A percentile compares a stretch with the other conserved stretches of the same genome.
phyloP scores from a whole-genome alignment of 2,329 filamentous ascomycete genomes.

The Xylariaceae sp. region DNA sequence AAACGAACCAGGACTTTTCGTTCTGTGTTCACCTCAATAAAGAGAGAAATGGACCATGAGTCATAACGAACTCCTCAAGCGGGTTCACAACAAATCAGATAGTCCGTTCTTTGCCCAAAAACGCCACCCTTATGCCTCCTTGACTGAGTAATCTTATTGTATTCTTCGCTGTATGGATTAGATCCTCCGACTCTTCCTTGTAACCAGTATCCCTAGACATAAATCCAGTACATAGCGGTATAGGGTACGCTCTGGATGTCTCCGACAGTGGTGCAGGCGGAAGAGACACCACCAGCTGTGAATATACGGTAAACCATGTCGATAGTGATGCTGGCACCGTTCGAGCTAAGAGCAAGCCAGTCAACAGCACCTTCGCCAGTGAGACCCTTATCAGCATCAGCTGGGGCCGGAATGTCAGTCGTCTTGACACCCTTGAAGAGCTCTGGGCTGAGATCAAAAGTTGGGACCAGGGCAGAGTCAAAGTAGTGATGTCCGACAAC shows the following conservation, averaged over 20 bases:
- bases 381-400: constrained; percentile 41
- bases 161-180: no score
- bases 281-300: constrained; percentile 48
- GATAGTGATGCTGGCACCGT: constrained; percentile 36
- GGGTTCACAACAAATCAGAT: not conserved
- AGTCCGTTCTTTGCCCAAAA: not conserved
- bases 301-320: constrained; percentile 50
- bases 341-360: constrained; percentile 49
- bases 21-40: no score
- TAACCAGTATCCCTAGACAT: constrained; percentile 14
- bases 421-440: constrained; percentile 47
- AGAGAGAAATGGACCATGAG: no score
- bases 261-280: constrained; percentile 39
- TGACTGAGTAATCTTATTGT: not conserved
- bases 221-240: constrained; percentile 58
- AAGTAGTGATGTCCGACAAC: constrained; percentile 67
- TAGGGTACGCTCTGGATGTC: constrained; percentile 51
- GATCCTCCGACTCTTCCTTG: no score
- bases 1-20: not conserved
- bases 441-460: constrained; percentile 52
- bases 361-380: constrained; percentile 49
- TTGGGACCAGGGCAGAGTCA: constrained; percentile 48
- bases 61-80: not conserved
- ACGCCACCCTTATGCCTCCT: not conserved
- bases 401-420: constrained; percentile 49